A percentile compares a stretch with the other conserved stretches of the same genome.
phyloP scores from a whole-genome alignment of 768 basidiomycete species.

The Mycena haematopus region DNA sequence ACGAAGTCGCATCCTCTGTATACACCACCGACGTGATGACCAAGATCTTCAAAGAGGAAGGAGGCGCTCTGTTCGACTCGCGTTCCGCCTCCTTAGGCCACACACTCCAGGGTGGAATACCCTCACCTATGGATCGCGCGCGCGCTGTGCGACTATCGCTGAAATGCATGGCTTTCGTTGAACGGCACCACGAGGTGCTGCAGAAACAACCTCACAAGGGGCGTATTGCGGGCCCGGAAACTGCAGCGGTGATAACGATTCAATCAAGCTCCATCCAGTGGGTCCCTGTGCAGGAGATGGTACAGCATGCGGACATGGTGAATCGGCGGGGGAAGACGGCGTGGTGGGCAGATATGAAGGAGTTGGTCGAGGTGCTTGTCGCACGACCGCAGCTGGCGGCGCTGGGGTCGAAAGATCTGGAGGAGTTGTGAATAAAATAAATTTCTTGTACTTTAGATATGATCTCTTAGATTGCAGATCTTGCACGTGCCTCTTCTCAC shows the following conservation, averaged over 20 bases:
- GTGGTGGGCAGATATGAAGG: conserved; percentile 81
- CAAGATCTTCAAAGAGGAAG: conserved; percentile 95
- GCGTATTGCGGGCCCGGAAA: conserved; percentile 63
- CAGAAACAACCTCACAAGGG: conserved; percentile 55
- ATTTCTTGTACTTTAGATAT: conserved; percentile 16
- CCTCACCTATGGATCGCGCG: conserved; percentile 92
- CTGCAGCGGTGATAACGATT: conserved; percentile 91
- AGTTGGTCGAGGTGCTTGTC: conserved; percentile 76
- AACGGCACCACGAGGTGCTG: conserved; percentile 73
- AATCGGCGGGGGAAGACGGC: conserved; percentile 77
- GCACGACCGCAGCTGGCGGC: conserved; percentile 65
- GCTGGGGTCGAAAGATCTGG: conserved; percentile 36
- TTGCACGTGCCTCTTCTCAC: conserved; percentile 19
- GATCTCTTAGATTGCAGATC: background rate
- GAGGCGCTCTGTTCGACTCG: conserved; percentile 90
- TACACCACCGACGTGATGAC: conserved; percentile 93
- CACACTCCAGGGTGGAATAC: conserved; percentile 94
- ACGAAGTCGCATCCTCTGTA: conserved; percentile 84
- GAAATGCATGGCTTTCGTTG: conserved; percentile 94
- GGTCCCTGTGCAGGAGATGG: conserved; percentile 86
- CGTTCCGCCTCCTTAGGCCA: conserved; percentile 96
- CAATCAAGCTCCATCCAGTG: conserved; percentile 82
- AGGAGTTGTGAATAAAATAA: conserved; percentile 16
- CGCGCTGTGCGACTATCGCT: conserved; percentile 89
- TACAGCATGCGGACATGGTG: conserved; percentile 88